Evolutionary conservation across 805 yeast species (phyloP).

Genomic region (Yamadazyma olivae): DNA sequence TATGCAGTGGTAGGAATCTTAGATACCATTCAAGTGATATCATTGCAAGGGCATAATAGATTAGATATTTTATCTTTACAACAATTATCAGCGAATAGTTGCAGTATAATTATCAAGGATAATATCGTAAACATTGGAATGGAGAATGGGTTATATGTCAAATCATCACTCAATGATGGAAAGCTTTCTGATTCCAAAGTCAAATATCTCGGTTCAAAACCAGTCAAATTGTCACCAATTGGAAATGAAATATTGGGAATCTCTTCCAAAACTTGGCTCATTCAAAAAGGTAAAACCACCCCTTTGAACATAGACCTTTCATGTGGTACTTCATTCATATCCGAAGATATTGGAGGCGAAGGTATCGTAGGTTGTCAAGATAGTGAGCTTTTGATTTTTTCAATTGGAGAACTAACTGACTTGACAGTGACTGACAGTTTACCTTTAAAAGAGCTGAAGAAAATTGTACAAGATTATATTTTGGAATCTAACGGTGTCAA

Average conservation of each 20-base stretch:
- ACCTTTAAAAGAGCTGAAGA: constrained; percentile 1
- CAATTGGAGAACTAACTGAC: constrained; percentile 45
- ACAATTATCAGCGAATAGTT: constrained; percentile 50
- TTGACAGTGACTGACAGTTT: constrained; percentile 26
- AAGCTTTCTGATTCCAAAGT: constrained; percentile 57
- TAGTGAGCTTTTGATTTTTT: constrained; percentile 51
- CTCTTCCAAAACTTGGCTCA: constrained; percentile 56
- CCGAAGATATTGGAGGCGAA: constrained; percentile 57
- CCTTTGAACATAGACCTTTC: constrained; percentile 45
- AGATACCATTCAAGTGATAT: constrained; percentile 68
- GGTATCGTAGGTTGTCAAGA: constrained; percentile 66
- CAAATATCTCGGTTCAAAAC: constrained; percentile 69
- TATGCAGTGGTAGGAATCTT: constrained; percentile 69
- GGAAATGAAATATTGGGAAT: constrained; percentile 41
- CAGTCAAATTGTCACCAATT: constrained; percentile 49
- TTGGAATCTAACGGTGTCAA: constrained; percentile 1
- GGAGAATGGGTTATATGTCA: constrained; percentile 76
- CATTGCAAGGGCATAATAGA: constrained; percentile 57
- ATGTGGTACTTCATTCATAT: constrained; percentile 51
- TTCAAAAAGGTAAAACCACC: constrained; percentile 34
- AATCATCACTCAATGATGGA: constrained; percentile 62
- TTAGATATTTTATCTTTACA: constrained; percentile 64
- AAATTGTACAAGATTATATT: background rate
- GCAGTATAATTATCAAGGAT: constrained; percentile 23
- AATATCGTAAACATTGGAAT: constrained; percentile 70